phyloP scores from a whole-genome alignment of 1,284 basidiomycete genomes.

The Irpex lacteus region DNA sequence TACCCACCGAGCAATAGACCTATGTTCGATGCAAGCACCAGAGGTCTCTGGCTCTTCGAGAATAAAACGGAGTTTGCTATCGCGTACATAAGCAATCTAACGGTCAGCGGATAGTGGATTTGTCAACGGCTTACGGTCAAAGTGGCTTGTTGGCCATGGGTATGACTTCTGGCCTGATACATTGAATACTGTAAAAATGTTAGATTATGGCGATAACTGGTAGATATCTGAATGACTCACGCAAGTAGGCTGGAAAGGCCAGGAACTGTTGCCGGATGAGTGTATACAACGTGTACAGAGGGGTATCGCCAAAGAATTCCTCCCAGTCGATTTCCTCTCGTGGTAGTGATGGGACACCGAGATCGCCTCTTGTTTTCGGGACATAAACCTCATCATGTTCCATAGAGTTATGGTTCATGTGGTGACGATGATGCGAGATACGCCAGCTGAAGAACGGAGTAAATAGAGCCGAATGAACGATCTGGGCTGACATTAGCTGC shows the following conservation, averaged over 20 bases:
- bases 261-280: constrained; percentile 64
- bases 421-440: constrained; percentile 39
- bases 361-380: constrained; percentile 51
- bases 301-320: constrained; percentile 57
- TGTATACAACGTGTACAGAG: constrained; percentile 53
- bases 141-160: constrained; percentile 64
- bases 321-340: constrained; percentile 43
- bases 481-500: background rate
- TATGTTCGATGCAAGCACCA: constrained; percentile 51
- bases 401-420: constrained; percentile 37
- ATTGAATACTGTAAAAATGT: constrained; percentile 43
- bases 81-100: background rate
- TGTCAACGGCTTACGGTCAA: constrained; percentile 42
- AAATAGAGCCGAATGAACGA: constrained; percentile 2
- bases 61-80: constrained; percentile 55
- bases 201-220: background rate
- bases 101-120: background rate
- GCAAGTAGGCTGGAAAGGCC: constrained; percentile 73
- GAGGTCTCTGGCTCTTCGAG: constrained; percentile 46
- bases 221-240: constrained; percentile 26
- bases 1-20: constrained; percentile 47
- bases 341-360: constrained; percentile 42
- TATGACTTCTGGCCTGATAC: constrained; percentile 67
- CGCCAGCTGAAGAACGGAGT: constrained; percentile 38
- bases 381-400: constrained; percentile 64